Percentiles rank a stretch among this genome's conserved stretches.
These are phyloP conservation scores for Elaphomyces granulatus DNA, from an alignment of 495 filamentous ascomycete species.

Conservation along the genomic window DNA sequence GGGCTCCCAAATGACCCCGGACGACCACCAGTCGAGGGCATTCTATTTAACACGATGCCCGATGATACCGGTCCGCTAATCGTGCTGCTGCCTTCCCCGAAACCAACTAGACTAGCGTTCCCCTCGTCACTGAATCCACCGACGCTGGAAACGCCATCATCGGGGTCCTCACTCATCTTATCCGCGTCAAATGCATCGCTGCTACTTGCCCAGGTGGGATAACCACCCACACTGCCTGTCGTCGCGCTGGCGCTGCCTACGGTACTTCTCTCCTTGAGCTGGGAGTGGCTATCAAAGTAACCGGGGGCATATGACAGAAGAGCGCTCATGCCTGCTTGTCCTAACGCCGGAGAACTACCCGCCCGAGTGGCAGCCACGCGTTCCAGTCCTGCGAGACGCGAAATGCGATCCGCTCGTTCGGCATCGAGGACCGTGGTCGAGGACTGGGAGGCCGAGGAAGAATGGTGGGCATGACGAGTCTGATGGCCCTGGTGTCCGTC, in stretches of 20 bases:
- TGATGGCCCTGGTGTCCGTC: slow-evolving; percentile 76
- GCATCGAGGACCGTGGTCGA: slow-evolving; percentile 65
- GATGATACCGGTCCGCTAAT: slow-evolving; percentile 53
- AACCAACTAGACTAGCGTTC: slow-evolving; percentile 61
- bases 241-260: slow-evolving; percentile 74
- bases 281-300: slow-evolving; percentile 60
- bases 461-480: slow-evolving; percentile 39
- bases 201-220: slow-evolving; percentile 59
- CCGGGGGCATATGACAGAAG: slow-evolving; percentile 23
- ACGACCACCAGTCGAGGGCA: slow-evolving; percentile 20
- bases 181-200: slow-evolving; percentile 49
- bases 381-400: slow-evolving; percentile 74
- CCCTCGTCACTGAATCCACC: slow-evolving; percentile 71
- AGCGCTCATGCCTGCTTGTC: slow-evolving; percentile 1
- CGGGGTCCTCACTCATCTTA: slow-evolving; percentile 57
- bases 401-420: slow-evolving; percentile 87
- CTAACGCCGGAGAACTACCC: slow-evolving; percentile 16
- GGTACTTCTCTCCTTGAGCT: slow-evolving; percentile 59
- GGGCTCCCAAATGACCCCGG: slow-evolving; percentile 26
- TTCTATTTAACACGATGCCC: slow-evolving; percentile 13
- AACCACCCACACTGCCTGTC: slow-evolving; percentile 54
- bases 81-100: slow-evolving; percentile 74
- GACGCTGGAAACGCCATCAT: slow-evolving; percentile 46
- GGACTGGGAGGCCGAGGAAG: slow-evolving; percentile 34
- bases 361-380: slow-evolving; percentile 55